Evolutionary conservation across 192 early-diverging fungal genomes (phyloP).

Genomic region (Backusella australiensis): DNA sequence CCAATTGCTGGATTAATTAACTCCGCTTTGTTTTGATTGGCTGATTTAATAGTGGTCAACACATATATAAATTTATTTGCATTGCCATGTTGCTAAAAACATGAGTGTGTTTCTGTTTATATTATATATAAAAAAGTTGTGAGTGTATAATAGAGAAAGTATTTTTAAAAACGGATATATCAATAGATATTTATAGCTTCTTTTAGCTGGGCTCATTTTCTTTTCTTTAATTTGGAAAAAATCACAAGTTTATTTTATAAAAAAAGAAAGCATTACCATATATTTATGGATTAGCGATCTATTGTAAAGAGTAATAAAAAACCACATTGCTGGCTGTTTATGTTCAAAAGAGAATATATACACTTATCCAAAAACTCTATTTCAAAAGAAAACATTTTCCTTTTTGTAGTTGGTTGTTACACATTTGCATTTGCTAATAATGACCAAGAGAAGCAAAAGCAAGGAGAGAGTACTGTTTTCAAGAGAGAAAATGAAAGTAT

Average conservation of each 20-base stretch:
- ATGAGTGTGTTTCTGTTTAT: too few relatives aligned
- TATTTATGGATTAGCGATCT: not conserved
- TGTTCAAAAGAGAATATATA: not conserved
- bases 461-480: not conserved
- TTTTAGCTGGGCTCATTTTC: not conserved
- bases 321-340: not conserved
- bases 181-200: not conserved
- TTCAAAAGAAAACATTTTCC: not conserved
- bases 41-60: not conserved
- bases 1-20: not conserved
- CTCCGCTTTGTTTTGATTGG: not conserved
- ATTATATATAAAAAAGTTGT: too few relatives aligned
- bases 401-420: not conserved
- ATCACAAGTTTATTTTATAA: too few relatives aligned
- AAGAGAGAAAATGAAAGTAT: not conserved
- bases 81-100: too few relatives aligned
- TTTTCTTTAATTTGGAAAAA: too few relatives aligned
- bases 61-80: not conserved
- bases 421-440: not conserved
- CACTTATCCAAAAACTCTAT: not conserved
- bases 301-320: not conserved
- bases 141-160: not conserved
- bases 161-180: not conserved
- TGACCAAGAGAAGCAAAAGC: not conserved
- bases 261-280: not conserved